phyloP scores from a whole-genome alignment of 805 yeast genomes.

The Starmerella apicola region DNA sequence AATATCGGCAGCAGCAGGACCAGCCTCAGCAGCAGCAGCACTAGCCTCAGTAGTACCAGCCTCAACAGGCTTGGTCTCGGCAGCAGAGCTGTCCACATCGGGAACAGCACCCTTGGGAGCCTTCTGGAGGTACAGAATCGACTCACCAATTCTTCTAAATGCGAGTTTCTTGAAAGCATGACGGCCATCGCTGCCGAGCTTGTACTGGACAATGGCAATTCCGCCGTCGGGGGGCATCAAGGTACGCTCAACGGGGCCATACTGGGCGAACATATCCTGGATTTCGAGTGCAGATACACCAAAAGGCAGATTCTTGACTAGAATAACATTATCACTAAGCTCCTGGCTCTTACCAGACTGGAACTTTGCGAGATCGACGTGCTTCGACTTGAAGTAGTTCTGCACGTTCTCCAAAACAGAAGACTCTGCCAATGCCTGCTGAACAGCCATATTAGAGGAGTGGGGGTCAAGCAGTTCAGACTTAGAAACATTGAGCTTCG shows the following conservation, averaged over 20 bases:
- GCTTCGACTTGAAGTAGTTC: slow-evolving; percentile 69
- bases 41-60: slow-evolving; percentile 37
- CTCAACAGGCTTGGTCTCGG: slow-evolving; percentile 28
- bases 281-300: slow-evolving; percentile 74
- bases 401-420: slow-evolving; percentile 88
- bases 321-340: slow-evolving; percentile 65
- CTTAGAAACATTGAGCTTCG: slow-evolving; percentile 69
- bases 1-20: slow-evolving; percentile 13
- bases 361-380: slow-evolving; percentile 72
- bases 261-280: slow-evolving; percentile 65
- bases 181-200: slow-evolving; percentile 73
- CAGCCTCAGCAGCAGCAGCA: slow-evolving; percentile 20
- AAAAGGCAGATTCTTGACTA: slow-evolving; percentile 82
- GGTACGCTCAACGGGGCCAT: slow-evolving; percentile 67
- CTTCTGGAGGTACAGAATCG: slow-evolving; percentile 80
- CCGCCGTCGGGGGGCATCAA: slow-evolving; percentile 96
- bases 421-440: slow-evolving; percentile 95
- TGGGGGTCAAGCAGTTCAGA: slow-evolving; percentile 79
- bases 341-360: slow-evolving; percentile 36
- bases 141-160: slow-evolving; percentile 74
- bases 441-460: slow-evolving; percentile 77
- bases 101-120: slow-evolving; percentile 68
- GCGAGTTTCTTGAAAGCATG: slow-evolving; percentile 80
- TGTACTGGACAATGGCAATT: slow-evolving; percentile 82
- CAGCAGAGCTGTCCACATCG: slow-evolving; percentile 23